phyloP scores from a whole-genome alignment of 2,329 filamentous ascomycete genomes.

The Neonectria coccinea region DNA sequence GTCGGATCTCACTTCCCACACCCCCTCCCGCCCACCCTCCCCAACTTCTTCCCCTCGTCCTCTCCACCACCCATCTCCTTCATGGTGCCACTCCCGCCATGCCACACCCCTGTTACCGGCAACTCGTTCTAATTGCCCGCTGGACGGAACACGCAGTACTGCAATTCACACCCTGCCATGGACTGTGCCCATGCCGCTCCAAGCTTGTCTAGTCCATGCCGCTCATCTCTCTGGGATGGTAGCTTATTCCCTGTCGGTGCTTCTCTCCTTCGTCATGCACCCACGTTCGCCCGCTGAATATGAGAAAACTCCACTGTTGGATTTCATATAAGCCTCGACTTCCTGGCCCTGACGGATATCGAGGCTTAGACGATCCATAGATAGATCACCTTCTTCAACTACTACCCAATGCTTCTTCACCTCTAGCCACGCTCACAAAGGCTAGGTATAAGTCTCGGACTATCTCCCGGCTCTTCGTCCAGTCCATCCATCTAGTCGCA shows the following conservation, averaged over 20 bases:
- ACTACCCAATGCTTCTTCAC: conserved; percentile 40
- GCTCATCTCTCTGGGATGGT: conserved; percentile 43
- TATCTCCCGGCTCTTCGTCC: conserved; percentile 31
- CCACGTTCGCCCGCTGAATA: conserved; percentile 35
- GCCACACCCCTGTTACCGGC: conserved; percentile 38
- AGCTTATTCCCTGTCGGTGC: conserved; percentile 45
- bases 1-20: conserved; percentile 35
- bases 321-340: conserved; percentile 49
- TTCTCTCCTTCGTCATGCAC: conserved; percentile 47
- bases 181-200: conserved; percentile 40
- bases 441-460: conserved; percentile 39
- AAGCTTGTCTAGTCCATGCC: conserved; percentile 36
- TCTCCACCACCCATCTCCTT: conserved; percentile 33
- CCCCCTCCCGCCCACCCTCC: conserved; percentile 31
- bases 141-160: conserved; percentile 36
- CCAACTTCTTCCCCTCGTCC: conserved; percentile 26
- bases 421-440: conserved; percentile 38
- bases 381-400: conserved; percentile 44
- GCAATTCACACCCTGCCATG: conserved; percentile 43
- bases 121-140: conserved; percentile 43
- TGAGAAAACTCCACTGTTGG: conserved; percentile 42
- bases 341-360: conserved; percentile 46
- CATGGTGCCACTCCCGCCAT: conserved; percentile 47
- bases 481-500: conserved; percentile 31
- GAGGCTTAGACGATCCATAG: conserved; percentile 48